phyloP scores from a whole-genome alignment of 176 grass and related monocot species.

The Oryza brachyantha region DNA sequence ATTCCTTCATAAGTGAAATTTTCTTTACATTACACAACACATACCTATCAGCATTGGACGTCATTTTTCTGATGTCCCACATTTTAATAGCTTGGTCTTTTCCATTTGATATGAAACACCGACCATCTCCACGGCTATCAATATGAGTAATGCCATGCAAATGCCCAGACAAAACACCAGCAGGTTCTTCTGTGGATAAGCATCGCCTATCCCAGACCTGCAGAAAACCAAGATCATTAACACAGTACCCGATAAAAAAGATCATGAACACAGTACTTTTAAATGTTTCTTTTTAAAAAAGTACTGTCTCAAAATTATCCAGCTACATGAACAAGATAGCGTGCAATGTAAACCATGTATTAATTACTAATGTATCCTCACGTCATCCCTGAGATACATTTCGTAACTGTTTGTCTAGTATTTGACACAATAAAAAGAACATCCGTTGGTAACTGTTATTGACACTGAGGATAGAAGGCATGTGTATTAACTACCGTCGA shows the following conservation, averaged over 20 bases:
- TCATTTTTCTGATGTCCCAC: constrained; percentile 92
- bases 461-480: background rate
- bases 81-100: constrained; percentile 86
- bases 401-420: too few species aligned
- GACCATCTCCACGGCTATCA: constrained; percentile 83
- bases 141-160: constrained; percentile 84
- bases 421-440: background rate
- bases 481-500: background rate
- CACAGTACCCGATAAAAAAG: background rate
- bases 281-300: background rate
- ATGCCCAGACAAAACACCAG: constrained; percentile 73
- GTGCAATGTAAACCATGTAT: too few species aligned
- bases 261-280: constrained; percentile 22
- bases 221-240: constrained; percentile 28
- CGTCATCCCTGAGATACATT: background rate
- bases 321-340: background rate
- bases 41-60: constrained; percentile 51
- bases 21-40: background rate
- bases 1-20: background rate
- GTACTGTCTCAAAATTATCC: background rate
- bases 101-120: constrained; percentile 93
- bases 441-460: too few species aligned
- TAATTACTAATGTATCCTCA: too few species aligned
- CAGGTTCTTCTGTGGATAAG: constrained; percentile 60
- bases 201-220: constrained; percentile 93